Evolutionary conservation across 495 filamentous ascomycete genomes (phyloP).

Genomic region (Annulohypoxylon maeteangense): DNA sequence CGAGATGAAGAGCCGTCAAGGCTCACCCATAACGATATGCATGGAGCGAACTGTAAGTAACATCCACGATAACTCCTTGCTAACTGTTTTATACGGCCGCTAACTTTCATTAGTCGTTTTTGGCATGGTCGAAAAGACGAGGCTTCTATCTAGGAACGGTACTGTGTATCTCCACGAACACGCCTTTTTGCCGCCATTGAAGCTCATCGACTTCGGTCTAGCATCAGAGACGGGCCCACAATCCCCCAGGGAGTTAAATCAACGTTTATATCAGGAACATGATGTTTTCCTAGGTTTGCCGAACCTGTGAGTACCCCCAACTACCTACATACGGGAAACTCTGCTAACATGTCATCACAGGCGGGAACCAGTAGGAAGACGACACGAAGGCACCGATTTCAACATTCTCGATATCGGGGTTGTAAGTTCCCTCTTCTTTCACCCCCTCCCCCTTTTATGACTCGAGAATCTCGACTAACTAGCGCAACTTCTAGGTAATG

Average conservation of each 20-base stretch:
- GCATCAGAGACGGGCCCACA: too few species aligned
- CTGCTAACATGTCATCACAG: neutral
- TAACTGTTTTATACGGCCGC: neutral
- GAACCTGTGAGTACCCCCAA: neutral
- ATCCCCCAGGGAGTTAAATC: too few species aligned
- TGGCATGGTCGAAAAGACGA: neutral
- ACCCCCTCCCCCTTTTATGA: neutral
- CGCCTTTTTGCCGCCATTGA: neutral
- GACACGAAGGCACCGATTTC: neutral
- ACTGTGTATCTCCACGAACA: neutral
- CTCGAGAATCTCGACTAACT: neutral
- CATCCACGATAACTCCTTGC: neutral
- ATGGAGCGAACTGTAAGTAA: slow-evolving; percentile 2
- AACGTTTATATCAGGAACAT: too few species aligned
- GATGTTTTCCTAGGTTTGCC: neutral
- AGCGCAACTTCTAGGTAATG: neutral
- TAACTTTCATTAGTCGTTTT: slow-evolving; percentile 1
- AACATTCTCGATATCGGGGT: neutral
- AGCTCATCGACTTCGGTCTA: slow-evolving; percentile 13
- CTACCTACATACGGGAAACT: neutral
- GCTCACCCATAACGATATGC: slow-evolving; percentile 9
- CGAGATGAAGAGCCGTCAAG: neutral
- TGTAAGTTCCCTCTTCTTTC: neutral
- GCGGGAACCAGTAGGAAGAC: neutral
- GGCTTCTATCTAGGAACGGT: neutral